phyloP scores from a whole-genome alignment of 2,329 filamentous ascomycete genomes.

The Zymoseptoria tritici region DNA sequence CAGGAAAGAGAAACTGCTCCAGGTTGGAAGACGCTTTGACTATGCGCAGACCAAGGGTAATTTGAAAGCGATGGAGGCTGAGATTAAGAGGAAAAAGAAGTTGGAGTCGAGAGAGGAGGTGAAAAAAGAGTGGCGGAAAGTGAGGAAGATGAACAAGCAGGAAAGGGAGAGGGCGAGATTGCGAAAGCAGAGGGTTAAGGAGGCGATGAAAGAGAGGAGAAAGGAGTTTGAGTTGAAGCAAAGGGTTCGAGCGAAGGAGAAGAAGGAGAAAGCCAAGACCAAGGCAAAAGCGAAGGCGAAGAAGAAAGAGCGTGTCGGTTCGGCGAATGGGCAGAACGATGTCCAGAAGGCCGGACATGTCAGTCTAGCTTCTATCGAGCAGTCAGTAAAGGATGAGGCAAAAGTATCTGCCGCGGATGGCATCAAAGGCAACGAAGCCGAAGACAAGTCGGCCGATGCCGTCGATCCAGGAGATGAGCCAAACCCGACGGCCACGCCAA shows the following conservation, averaged over 20 bases:
- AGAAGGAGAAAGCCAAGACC: constrained; percentile 4
- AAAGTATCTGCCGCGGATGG: too few species aligned
- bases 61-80: constrained; percentile 45
- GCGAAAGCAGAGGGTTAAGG: constrained; percentile 20
- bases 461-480: not conserved
- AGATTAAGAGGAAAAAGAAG: constrained; percentile 34
- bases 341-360: not conserved
- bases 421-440: too few species aligned
- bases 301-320: not conserved
- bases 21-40: constrained; percentile 63
- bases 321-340: not conserved
- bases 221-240: constrained; percentile 12
- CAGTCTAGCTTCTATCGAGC: not conserved
- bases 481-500: not conserved
- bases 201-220: constrained; percentile 22
- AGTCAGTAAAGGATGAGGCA: not conserved
- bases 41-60: constrained; percentile 61
- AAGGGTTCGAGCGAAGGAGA: constrained; percentile 9
- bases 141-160: constrained; percentile 33
- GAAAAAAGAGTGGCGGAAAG: constrained; percentile 33
- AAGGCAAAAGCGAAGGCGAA: constrained; percentile 1
- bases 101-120: constrained; percentile 28
- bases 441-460: not conserved
- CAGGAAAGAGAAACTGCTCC: constrained; percentile 63
- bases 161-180: constrained; percentile 27